Base-by-base conservation (phyloP, 257 asterid genomes). In the Striga asiatica region DNA sequence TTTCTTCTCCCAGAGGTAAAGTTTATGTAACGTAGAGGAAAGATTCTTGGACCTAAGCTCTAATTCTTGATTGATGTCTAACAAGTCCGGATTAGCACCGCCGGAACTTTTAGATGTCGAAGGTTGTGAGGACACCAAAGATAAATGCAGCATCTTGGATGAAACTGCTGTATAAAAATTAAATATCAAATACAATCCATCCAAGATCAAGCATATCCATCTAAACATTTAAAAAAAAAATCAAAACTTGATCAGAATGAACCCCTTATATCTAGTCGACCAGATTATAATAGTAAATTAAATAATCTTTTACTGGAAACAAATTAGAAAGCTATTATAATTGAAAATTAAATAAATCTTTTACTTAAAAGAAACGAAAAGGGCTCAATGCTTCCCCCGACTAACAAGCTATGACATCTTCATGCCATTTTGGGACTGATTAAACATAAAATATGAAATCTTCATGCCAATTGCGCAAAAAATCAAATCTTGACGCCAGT, bases 1-100 rank as follows among this genome's bases (percentile, higher is more conserved):
- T 62, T 92, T 92, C 75, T 88, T 92, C 88, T 92, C 99, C 99
- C 99, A 92, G 38, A 92, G 83, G 71, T 74, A 71, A 47, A 92
- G 73, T 77, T 92, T 87, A 29, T 82, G 96, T 65, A 92, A 76
- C 8, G 88, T 88, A 35, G 99, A 92, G 25, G 99, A 88, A 60
- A 92, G 85, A 56, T 61, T 85, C 62, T 53, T 82, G 45, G 92
- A 74, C 75, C 85, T 80, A 62, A 75, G 65, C 57, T 68, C 81
- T 75, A 83, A 28, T 39, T 77, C 93, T 48, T 72, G 79, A 58
- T 82, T 82, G 25, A 73, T 74, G 20, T 82, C 85, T 41, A 76
- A 45, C 28, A 59, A 37, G 48, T 79, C 66, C 3, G 82, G 75
- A 70, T 81, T 88, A 55, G 73, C 69, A 31, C 66, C 66, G 54